These are phyloP conservation scores for Coemansia reversa DNA, from an alignment of 192 early-diverging fungal genomes.

Conservation along the genomic window DNA sequence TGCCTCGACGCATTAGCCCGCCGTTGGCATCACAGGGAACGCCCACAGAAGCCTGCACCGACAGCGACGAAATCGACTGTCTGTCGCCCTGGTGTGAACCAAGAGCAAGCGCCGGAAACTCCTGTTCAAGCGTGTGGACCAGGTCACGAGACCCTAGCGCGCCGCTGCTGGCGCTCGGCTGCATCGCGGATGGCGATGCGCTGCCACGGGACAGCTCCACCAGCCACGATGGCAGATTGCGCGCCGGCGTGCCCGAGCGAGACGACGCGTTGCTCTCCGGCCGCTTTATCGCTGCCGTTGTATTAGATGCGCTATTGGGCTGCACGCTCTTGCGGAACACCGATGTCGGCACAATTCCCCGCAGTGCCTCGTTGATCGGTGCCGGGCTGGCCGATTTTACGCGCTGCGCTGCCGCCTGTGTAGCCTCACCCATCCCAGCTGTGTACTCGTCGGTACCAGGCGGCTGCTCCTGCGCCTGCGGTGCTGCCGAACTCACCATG, in stretches of 20 bases:
- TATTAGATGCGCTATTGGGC: conserved; percentile 10
- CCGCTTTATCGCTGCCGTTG: conserved; percentile 9
- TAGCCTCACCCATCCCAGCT: too few species aligned
- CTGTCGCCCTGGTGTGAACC: conserved; percentile 21
- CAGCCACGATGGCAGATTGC: conserved; percentile 47
- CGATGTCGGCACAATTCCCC: conserved; percentile 53
- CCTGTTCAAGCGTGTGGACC: conserved; percentile 43
- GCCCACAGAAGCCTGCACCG: conserved; percentile 46
- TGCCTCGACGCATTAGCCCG: conserved; percentile 23
- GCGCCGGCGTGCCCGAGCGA: conserved; percentile 43
- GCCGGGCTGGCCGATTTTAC: conserved; percentile 39
- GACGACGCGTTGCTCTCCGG: conserved; percentile 30
- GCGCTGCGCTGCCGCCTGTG: conserved; percentile 6
- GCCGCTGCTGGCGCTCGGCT: conserved; percentile 12
- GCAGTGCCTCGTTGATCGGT: conserved; percentile 49
- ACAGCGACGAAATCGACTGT: conserved; percentile 47
- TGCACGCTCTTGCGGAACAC: conserved; percentile 53
- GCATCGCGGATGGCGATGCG: conserved; percentile 16
- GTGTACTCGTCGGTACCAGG: too few species aligned
- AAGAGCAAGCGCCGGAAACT: conserved; percentile 32
- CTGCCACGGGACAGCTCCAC: conserved; percentile 49
- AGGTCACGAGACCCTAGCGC: conserved; percentile 37
- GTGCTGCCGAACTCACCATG: neutral
- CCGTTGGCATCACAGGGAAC: conserved; percentile 34
- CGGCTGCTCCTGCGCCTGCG: neutral